Base-by-base conservation (phyloP, 192 early-diverging fungal genomes). In the Phlyctochytrium arcticum region DNA sequence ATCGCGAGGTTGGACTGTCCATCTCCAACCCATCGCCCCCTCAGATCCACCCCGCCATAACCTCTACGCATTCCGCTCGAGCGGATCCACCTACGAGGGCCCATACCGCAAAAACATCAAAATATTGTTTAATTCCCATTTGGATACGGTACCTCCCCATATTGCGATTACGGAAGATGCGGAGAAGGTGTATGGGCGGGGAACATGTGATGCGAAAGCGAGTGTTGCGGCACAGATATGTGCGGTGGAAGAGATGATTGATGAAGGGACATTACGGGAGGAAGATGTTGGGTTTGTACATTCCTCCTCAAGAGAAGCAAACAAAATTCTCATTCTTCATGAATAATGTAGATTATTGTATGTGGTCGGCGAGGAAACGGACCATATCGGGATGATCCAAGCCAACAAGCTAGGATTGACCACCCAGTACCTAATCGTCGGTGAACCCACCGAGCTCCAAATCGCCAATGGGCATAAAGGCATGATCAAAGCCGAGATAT, bases 381-480 rank as follows among this genome's bases (percentile, higher is more conserved):
- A 81, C 60, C 77, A 80, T 53, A 73, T 73, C 32, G 80, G 80
- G 30, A 81, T 81, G 68, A 62, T 66, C 3, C 65, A 64, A 39
- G 80, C 80, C 3, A 79, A 81, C 33, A 58, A 66, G 15, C 59
- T 81, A 2, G 65, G 58, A 48, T 64, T 81, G 17, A 54, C 60
- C 2, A 69, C 77, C 12, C 69, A 68, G 17, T 77, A 70, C 29
- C 36, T 80, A 33, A 59, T 80, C 57, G 78, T 75, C 9, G 80
- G 80, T n/a, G 80, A 81, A 36, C 80, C 80, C 24, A 81, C 80
- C 30, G 80, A 81, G 56, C 68, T 69, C 0, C 47, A 61, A 3
- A 53, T 79, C 42, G 80, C 80, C 12, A 33, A 68, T 26, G 80
- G 80, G n/a, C 80, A 81, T 58, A 81, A 81, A 66, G 80, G 80